Evolutionary conservation across 257 asterid species (phyloP), one percentile per base, ranked within the genome.

Genomic region (Ilex asprella): DNA sequence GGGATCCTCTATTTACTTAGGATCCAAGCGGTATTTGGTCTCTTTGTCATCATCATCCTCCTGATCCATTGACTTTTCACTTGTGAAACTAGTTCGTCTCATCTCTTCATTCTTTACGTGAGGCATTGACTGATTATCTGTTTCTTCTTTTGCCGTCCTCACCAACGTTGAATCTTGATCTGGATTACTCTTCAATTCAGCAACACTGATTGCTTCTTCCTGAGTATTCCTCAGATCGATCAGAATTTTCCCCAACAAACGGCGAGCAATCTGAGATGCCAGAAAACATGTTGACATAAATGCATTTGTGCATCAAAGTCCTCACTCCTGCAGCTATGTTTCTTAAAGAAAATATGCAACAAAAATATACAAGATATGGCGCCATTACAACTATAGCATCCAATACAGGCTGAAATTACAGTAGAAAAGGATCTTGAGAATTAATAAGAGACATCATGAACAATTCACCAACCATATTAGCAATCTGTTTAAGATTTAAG

Each of bases 21-120:
- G 97, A 78, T 90, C 97, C 73, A 90, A 73, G 51, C 97, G 97
- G 76, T 90, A 90, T 73, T 90, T 82, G n/a, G 88, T 79, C 78
- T 90, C 96, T 81, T 87, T 85, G 77, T 82, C 96, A 47, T 87
- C 97, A 15, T 87, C 96, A 2, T 90, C 97, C 5, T 83, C 90
- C 77, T 80, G 90, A 73, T 85, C 94, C 85, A 89, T 73, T 30
- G 97, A 81, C 76, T 76, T 83, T 39, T 93, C 97, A 82, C 90
- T 73, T 8, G 74, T 78, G 80, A 93, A 89, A 79, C 97, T 93
- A 71, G 88, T 66, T 80, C 94, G 83, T 76, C 95, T 81, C 31
- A 83, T 41, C 70, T 78, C 89, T 55, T 89, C 96, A 61, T 64
- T 62, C 65, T 75, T 79, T 70, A 57, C 61, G 61, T 77, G 79